Percentiles rank a stretch among this genome's conserved stretches.
These are phyloP conservation scores for Phytophthora colocasiae DNA, from an alignment of 352 stramenopile genomes.

Conservation along the genomic window DNA sequence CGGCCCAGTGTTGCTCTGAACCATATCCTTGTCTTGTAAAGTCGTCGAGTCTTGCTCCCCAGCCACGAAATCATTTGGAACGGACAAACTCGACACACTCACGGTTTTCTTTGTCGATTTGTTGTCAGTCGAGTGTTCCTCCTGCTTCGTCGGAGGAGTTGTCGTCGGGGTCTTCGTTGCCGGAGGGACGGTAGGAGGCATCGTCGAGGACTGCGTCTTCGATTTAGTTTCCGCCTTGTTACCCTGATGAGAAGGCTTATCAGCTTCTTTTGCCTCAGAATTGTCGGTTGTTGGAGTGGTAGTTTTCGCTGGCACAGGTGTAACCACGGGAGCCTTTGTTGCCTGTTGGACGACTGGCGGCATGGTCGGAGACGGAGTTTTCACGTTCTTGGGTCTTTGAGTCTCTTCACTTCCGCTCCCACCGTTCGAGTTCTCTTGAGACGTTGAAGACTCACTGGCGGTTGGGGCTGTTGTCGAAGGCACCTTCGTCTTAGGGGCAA, in stretches of 20 bases:
- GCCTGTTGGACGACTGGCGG: constrained; percentile 11
- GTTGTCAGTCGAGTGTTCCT: not conserved
- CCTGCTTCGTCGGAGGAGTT: constrained; percentile 1
- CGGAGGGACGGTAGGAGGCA: constrained; percentile 12
- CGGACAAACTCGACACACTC: not conserved
- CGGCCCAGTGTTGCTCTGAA: not conserved
- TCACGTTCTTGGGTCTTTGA: constrained; percentile 1
- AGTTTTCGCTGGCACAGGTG: constrained; percentile 2
- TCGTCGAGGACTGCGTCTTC: constrained; percentile 3
- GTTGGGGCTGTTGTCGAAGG: constrained; percentile 2
- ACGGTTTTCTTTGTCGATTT: not conserved
- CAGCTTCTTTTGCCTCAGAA: not conserved
- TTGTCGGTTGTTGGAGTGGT: not conserved
- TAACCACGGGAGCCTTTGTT: constrained; percentile 13
- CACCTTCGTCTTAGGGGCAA: constrained; percentile 1
- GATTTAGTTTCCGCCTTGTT: not conserved
- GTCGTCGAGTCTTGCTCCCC: constrained; percentile 5
- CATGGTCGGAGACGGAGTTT: constrained; percentile 20
- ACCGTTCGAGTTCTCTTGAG: constrained; percentile 1
- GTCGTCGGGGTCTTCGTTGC: constrained; percentile 6
- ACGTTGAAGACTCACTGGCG: not conserved
- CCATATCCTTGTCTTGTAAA: not conserved
- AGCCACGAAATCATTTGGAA: constrained; percentile 4
- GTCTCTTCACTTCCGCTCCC: constrained; percentile 6
- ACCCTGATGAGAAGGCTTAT: not conserved